These are phyloP conservation scores for Ophiosphaerella herpotricha DNA, from an alignment of 2,329 filamentous ascomycete species.

Conservation along the genomic window DNA sequence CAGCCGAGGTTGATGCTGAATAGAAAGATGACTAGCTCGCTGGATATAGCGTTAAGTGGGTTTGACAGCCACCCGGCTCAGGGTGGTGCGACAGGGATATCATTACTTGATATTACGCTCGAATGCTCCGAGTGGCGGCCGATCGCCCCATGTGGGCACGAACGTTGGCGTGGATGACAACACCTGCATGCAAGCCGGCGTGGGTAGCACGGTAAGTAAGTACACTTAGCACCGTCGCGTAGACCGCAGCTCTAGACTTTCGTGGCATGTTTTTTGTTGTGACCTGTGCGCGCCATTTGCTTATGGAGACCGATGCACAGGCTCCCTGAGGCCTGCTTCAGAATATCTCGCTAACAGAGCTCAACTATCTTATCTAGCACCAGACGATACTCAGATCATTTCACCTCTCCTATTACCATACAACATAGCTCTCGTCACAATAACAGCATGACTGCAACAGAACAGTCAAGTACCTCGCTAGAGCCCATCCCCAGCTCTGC, in stretches of 20 bases:
- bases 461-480: constrained; percentile 16
- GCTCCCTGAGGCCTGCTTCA: constrained; percentile 3
- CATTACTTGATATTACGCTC: constrained; percentile 5
- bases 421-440: background rate
- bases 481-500: constrained; percentile 18
- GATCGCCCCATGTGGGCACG: constrained; percentile 32
- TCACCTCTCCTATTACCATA: background rate
- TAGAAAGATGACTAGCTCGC: constrained; percentile 1
- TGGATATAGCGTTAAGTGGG: constrained; percentile 32
- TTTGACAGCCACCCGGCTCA: constrained; percentile 17
- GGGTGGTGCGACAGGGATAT: constrained; percentile 5
- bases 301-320: constrained; percentile 17
- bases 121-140: constrained; percentile 24
- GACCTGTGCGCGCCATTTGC: constrained; percentile 10
- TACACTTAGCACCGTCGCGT: constrained; percentile 1
- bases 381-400: no score
- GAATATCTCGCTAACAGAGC: constrained; percentile 7
- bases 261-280: constrained; percentile 23
- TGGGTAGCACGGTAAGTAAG: constrained; percentile 6
- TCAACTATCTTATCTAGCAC: constrained; percentile 1
- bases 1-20: constrained; percentile 33
- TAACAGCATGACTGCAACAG: constrained; percentile 27
- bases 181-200: constrained; percentile 19
- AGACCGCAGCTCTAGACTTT: constrained; percentile 16
- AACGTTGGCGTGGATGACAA: constrained; percentile 6